Conservation (phyloP, 1,139 yeast genomes). For the Sugiyamaella pinicola region DNA sequence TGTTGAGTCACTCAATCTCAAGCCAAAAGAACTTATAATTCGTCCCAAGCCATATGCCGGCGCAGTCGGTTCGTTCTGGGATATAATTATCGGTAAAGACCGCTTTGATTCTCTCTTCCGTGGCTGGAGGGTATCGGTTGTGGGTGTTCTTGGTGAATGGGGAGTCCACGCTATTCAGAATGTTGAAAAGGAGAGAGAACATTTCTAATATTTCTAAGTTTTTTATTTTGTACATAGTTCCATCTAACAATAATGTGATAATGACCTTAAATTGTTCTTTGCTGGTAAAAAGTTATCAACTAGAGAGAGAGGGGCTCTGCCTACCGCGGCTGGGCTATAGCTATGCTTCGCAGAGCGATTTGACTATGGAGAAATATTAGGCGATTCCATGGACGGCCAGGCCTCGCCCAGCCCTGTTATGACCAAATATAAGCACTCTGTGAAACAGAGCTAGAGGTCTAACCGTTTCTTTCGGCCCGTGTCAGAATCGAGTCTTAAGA, state of each 20-base stretch:
- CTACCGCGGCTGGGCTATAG: too few relatives aligned
- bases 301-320: too few relatives aligned
- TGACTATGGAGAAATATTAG: too few relatives aligned
- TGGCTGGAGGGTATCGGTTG: slow-evolving; percentile 88
- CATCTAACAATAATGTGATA: neutral
- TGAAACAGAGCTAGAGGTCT: too few relatives aligned
- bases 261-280: too few relatives aligned
- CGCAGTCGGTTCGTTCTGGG: slow-evolving; percentile 53
- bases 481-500: too few relatives aligned
- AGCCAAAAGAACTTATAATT: slow-evolving; percentile 36
- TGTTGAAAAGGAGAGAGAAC: slow-evolving; percentile 47
- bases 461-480: too few relatives aligned
- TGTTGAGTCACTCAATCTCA: slow-evolving; percentile 55
- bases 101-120: slow-evolving; percentile 60
- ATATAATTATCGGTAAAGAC: slow-evolving; percentile 47
- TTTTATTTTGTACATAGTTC: neutral
- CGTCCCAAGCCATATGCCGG: slow-evolving; percentile 51
- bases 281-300: too few relatives aligned
- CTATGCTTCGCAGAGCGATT: too few relatives aligned
- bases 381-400: too few relatives aligned
- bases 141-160: slow-evolving; percentile 82
- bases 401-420: too few relatives aligned
- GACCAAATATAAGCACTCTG: too few relatives aligned
- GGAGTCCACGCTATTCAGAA: slow-evolving; percentile 66
- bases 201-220: slow-evolving; percentile 27